These are phyloP conservation scores for Globisporangium rhizosaccharum DNA, from an alignment of 352 stramenopile genomes.

Conservation along the genomic window DNA sequence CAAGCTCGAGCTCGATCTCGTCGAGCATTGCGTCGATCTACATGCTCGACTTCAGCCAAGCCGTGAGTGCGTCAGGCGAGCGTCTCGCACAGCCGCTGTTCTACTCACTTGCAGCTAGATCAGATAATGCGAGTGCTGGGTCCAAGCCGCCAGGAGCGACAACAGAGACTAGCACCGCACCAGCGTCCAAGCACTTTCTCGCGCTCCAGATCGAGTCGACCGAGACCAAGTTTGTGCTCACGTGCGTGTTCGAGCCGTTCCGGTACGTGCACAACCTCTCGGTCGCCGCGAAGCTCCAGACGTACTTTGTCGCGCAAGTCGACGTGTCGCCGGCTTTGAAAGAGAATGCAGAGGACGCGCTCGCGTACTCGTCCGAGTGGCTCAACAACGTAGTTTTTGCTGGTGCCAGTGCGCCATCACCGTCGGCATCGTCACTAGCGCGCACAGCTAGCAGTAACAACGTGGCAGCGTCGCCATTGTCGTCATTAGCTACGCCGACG, in stretches of 20 bases:
- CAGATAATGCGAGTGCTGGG: not conserved
- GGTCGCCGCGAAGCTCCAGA: constrained; percentile 52
- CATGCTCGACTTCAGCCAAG: constrained; percentile 65
- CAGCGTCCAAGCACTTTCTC: constrained; percentile 27
- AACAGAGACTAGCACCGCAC: not conserved
- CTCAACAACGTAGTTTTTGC: constrained; percentile 50
- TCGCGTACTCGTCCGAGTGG: constrained; percentile 44
- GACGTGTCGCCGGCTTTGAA: constrained; percentile 37
- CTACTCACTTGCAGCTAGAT: constrained; percentile 18
- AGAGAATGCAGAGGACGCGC: constrained; percentile 49
- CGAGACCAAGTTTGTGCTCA: constrained; percentile 46
- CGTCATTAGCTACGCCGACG: not conserved
- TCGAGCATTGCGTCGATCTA: constrained; percentile 55
- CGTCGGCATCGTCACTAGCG: not conserved
- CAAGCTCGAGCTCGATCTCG: constrained; percentile 39
- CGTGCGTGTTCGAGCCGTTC: constrained; percentile 56
- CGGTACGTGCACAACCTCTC: constrained; percentile 70
- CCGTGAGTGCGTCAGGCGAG: constrained; percentile 4
- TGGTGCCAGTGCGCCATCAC: constrained; percentile 2
- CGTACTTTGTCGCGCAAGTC: constrained; percentile 56
- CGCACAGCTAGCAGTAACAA: not conserved
- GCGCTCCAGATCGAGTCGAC: constrained; percentile 54
- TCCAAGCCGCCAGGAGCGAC: not conserved
- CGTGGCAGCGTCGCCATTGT: not conserved
- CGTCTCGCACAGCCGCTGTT: constrained; percentile 31